These are phyloP conservation scores for Gaeumannomyces sp. DNA, from an alignment of 2,329 filamentous ascomycete species.

Conservation along the genomic window DNA sequence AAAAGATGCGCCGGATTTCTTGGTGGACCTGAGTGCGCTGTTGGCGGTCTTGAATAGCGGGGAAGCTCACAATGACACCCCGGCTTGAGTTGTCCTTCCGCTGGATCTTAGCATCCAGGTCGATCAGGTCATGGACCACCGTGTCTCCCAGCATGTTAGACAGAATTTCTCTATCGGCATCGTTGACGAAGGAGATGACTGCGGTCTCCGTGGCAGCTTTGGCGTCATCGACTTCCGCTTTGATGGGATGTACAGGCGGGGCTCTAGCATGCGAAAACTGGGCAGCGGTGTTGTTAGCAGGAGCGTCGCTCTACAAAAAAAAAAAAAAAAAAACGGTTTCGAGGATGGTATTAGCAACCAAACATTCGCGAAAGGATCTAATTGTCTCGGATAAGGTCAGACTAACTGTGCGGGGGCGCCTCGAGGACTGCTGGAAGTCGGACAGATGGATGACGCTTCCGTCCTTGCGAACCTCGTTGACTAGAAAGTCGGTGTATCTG, in stretches of 20 bases:
- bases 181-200: slow-evolving; percentile 11
- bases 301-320: neutral
- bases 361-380: neutral
- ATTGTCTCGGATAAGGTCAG: neutral
- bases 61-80: slow-evolving; percentile 31
- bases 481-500: slow-evolving; percentile 85
- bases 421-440: slow-evolving; percentile 17
- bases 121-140: slow-evolving; percentile 34
- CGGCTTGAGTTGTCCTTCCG: slow-evolving; percentile 22
- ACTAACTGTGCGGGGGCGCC: slow-evolving; percentile 6
- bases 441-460: slow-evolving; percentile 70
- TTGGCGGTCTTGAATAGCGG: slow-evolving; percentile 36
- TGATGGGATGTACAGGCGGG: neutral
- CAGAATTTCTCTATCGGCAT: slow-evolving; percentile 30
- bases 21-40: slow-evolving; percentile 45
- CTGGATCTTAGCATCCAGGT: slow-evolving; percentile 32
- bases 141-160: slow-evolving; percentile 31
- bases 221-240: neutral
- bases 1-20: slow-evolving; percentile 72
- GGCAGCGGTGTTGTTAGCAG: neutral
- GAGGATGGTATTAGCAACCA: neutral
- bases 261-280: neutral
- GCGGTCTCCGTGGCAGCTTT: neutral
- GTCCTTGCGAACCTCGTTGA: slow-evolving; percentile 77
- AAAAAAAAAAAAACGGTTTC: neutral